Conservation (phyloP, 1,284 basidiomycete genomes). For the Trichosporon faecale region DNA sequence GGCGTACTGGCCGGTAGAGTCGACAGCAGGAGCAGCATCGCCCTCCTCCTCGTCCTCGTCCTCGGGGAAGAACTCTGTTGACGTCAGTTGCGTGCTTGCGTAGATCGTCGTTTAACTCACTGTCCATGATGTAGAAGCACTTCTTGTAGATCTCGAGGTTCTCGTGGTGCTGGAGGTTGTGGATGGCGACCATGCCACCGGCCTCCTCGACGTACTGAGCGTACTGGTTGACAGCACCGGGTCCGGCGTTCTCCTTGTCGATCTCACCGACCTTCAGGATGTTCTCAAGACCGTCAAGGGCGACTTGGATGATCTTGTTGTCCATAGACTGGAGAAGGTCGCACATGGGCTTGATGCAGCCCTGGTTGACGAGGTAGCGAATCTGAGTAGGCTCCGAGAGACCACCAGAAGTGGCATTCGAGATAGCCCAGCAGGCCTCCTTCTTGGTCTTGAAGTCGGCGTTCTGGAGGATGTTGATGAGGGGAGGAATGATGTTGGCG, state of each 20-base stretch:
- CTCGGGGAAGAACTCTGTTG: slow-evolving; percentile 49
- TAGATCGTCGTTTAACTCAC: slow-evolving; percentile 32
- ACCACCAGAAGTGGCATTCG: slow-evolving; percentile 97
- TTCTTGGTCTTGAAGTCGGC: slow-evolving; percentile 99
- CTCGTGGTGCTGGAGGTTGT: slow-evolving; percentile 99
- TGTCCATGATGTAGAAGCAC: slow-evolving; percentile 99
- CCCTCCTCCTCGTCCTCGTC: slow-evolving; percentile 59
- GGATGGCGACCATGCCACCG: slow-evolving; percentile 97
- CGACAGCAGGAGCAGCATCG: slow-evolving; percentile 74
- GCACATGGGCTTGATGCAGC: slow-evolving; percentile 97
- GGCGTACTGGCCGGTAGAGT: slow-evolving; percentile 84
- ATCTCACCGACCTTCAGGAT: slow-evolving; percentile 97
- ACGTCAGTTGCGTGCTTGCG: background rate
- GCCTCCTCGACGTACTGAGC: slow-evolving; percentile 95
- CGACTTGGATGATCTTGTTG: slow-evolving; percentile 96
- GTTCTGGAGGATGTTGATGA: slow-evolving; percentile 96
- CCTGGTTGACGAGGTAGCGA: slow-evolving; percentile 94
- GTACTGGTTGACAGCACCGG: slow-evolving; percentile 86
- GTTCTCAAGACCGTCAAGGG: slow-evolving; percentile 97
- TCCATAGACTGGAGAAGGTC: slow-evolving; percentile 96
- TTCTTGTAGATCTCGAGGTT: slow-evolving; percentile 99
- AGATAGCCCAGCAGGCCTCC: slow-evolving; percentile 99
- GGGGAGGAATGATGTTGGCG: slow-evolving; percentile 83
- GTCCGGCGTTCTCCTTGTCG: slow-evolving; percentile 81
- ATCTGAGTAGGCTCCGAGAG: slow-evolving; percentile 96